Base-by-base conservation (phyloP, 2,329 filamentous ascomycete species). In the Nannizziopsis arthrosporioides region DNA sequence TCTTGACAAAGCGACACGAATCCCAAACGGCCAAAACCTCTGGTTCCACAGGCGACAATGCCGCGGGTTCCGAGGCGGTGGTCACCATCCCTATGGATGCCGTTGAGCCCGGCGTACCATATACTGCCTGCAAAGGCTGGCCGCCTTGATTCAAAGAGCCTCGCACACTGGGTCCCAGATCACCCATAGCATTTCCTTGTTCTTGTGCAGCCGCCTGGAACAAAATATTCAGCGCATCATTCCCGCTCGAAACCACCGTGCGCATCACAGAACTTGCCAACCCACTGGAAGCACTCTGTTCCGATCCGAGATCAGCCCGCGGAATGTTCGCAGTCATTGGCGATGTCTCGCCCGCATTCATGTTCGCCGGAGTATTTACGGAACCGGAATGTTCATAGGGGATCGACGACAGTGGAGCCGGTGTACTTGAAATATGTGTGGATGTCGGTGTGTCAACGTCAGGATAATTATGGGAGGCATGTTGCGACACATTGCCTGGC, bases 161-260 rank as follows among this genome's bases (percentile, higher is more conserved):
- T 5, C 36, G 27, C 1, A 32, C 35, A 36, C 40, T 47, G n/a
- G 34, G 30, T 22, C 34, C 32, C 8, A 42, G 6, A 14, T 52
- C 50, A 7, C 19, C 27, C 47, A 52, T 49, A 17, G 14, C 39
- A 37, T 48, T 50, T 14, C 27, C 41, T 61, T 69, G 57, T 43
- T 66, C 64, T 45, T 67, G 67, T 1, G 61, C 58, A 10, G 70
- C 72, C 18, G 73, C 73, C 48, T 75, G 71, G 48, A 75, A 76
- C 1, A 76, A 61, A 14, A 76, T 62, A 42, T 73, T 73, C 32
- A 76, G 55, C 4, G 73, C 73, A 61, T 76, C 73, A 44, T 73
- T 75, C 9, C 71, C 71, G 49, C 70, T 75, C 0, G 73, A 73
- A 2, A 76, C 73, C 7, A 76, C 70, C 0, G 67, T 72, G 41